Percentiles rank a stretch among this genome's conserved stretches.
Conservation (phyloP, 257 asterid genomes). For the Solanum lycopersicoides region DNA sequence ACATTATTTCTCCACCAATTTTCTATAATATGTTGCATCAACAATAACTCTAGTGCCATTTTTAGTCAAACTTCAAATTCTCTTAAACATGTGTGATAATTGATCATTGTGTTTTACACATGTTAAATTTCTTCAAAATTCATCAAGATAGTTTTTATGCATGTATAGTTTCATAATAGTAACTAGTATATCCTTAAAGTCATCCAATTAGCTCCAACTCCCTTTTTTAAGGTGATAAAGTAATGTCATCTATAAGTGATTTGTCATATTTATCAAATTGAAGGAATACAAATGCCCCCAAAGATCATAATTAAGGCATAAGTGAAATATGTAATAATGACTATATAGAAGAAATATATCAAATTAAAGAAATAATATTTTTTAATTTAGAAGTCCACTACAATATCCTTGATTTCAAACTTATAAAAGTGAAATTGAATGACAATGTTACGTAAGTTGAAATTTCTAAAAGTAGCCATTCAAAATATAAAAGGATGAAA, state of each 20-base stretch:
- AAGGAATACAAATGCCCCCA: neutral
- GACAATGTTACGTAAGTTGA: neutral
- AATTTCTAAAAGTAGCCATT: neutral
- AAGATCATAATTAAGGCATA: neutral
- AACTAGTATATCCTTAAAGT: too few species aligned
- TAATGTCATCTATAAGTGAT: neutral
- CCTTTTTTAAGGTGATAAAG: neutral
- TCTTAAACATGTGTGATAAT: neutral
- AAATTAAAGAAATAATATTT: neutral
- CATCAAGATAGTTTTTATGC: neutral
- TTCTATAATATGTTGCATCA: neutral
- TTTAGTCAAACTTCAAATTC: neutral
- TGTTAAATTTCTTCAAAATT: neutral
- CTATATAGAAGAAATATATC: neutral
- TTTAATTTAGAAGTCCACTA: neutral
- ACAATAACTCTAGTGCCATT: neutral
- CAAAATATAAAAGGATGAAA: neutral
- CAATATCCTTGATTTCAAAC: neutral
- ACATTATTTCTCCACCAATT: neutral
- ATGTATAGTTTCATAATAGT: neutral
- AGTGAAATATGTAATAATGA: neutral
- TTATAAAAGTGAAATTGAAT: neutral
- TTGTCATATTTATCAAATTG: neutral
- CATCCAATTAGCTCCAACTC: too few species aligned
- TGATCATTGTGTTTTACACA: neutral